Base-by-base conservation (phyloP, 495 filamentous ascomycete species). In the Hypoxylon subgilvum region DNA sequence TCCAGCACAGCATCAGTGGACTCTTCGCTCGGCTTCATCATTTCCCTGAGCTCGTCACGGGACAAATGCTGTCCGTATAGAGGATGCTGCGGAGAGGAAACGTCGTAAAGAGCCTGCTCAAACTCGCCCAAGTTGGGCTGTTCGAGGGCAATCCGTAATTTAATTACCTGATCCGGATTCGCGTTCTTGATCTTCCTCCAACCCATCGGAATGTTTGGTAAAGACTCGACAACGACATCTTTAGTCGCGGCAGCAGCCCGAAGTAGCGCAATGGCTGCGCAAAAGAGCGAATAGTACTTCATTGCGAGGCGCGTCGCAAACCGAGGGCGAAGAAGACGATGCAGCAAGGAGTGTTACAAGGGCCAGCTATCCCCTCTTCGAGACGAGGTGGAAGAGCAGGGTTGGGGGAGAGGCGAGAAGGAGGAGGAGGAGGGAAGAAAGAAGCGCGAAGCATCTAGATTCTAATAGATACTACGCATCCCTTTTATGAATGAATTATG, bases 51-150 rank as follows among this genome's bases (percentile, higher is more conserved):
- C 55, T 84, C 75, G 14, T 84, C 76, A n/a, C 79, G 75, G 45
- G 76, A 80, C 76, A 90, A 78, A 52, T 89, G 82, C 40, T 80
- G 69, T 1, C 88, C 88, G 67, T 90, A 90, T 3, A 68, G 73
- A 2, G 75, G 69, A 56, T 87, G 79, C 3, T 74, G 75, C 2
- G 87, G 88, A 2, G 82, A 84, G 13, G 85, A 85, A 23, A 91
- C 74, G 6, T 86, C 79, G 25, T 85, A 73, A 17, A 89, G 76
- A 14, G 71, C 78, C 50, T 84, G 73, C 66, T 90, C 85, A 31
- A 90, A 83, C 9, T 77, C 68, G 6, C 61, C 74, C 17, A 76
- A 70, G 28, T 81, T 81, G 21, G 80, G 72, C 54, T 84, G 80
- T 19, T 73, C 62, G 3, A 86, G 64, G 6, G 82, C 81, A 45